Conservation (phyloP, 345 rosid genomes). For the Garcia nutans region DNA sequence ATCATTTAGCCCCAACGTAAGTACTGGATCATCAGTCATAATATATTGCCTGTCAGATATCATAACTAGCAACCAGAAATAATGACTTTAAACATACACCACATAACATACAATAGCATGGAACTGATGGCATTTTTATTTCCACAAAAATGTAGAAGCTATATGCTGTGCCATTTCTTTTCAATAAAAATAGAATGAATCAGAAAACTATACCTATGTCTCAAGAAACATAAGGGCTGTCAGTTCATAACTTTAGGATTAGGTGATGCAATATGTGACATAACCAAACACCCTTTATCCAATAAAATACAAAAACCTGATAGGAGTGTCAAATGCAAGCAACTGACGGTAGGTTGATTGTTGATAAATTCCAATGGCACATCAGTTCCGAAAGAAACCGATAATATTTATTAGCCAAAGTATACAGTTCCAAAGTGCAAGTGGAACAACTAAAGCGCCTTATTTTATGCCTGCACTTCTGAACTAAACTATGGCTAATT, state of each 20-base stretch:
- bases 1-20: too few species aligned
- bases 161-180: too few species aligned
- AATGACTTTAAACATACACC: too few species aligned
- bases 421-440: too few species aligned
- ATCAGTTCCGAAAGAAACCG: background rate
- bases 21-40: too few species aligned
- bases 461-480: background rate
- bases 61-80: too few species aligned
- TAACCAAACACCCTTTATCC: background rate
- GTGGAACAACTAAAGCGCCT: background rate
- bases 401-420: background rate
- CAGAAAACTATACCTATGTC: background rate
- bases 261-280: background rate
- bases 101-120: too few species aligned
- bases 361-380: background rate
- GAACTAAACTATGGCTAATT: background rate
- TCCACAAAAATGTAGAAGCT: too few species aligned
- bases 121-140: too few species aligned
- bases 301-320: background rate
- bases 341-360: background rate
- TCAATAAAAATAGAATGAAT: too few species aligned
- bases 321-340: background rate
- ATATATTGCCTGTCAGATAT: too few species aligned
- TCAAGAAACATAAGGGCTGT: background rate
- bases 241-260: background rate